Conservation (phyloP, 2,329 filamentous ascomycete species). For the Fusarium longipes region DNA sequence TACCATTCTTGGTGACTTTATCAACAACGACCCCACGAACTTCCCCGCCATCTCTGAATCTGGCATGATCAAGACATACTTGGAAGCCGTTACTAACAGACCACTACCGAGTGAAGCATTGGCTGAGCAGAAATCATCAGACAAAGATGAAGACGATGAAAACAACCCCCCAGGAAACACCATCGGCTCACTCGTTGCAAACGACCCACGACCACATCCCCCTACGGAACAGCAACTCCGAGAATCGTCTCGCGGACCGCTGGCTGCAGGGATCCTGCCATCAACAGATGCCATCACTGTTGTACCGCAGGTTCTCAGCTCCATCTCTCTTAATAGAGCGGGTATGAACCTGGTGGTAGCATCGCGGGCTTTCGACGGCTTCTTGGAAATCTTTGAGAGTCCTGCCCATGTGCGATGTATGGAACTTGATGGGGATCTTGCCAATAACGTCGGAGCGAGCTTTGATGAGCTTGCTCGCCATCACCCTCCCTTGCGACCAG, state of each 20-base stretch:
- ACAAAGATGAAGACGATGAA: conserved; percentile 49
- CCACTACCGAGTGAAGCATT: conserved; percentile 52
- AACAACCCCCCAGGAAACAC: conserved; percentile 55
- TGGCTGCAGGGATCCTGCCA: conserved; percentile 82
- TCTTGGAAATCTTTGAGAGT: conserved; percentile 97
- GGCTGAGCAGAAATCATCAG: conserved; percentile 46
- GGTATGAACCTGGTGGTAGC: conserved; percentile 89
- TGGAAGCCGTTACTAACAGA: conserved; percentile 80
- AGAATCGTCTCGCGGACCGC: conserved; percentile 54
- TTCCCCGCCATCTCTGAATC: conserved; percentile 96
- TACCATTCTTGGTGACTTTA: conserved; percentile 92
- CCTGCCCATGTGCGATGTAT: conserved; percentile 87
- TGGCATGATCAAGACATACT: conserved; percentile 84
- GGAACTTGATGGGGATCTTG: conserved; percentile 75
- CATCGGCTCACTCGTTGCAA: conserved; percentile 52
- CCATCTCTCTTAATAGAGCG: conserved; percentile 89
- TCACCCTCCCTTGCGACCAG: conserved; percentile 83
- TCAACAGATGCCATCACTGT: conserved; percentile 88
- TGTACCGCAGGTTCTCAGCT: conserved; percentile 88
- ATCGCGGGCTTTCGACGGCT: conserved; percentile 84
- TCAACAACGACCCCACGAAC: conserved; percentile 98
- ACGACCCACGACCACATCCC: conserved; percentile 61
- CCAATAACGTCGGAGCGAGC: conserved; percentile 79
- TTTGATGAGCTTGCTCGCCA: conserved; percentile 97
- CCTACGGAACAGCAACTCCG: conserved; percentile 63